Conservation (phyloP, 441 rosid species). For the Populus tomentosa region DNA sequence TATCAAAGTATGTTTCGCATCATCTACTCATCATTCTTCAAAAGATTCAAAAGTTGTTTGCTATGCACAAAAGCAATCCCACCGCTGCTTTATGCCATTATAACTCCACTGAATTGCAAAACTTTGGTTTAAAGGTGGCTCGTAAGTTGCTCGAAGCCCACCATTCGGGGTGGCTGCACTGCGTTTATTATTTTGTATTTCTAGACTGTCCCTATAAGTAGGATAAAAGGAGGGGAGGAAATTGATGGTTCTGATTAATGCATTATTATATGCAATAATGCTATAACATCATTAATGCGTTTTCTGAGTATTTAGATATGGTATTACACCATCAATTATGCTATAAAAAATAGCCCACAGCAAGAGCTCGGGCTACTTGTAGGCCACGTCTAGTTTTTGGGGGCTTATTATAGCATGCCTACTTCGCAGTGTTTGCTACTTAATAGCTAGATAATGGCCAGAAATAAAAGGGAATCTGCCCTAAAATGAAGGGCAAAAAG, state of each 20-base stretch:
- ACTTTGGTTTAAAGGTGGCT: background rate
- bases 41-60: slow-evolving; percentile 40
- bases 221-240: background rate
- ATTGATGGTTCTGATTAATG: background rate
- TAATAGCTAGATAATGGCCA: background rate
- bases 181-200: background rate
- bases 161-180: background rate
- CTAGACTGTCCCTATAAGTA: background rate
- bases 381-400: no score
- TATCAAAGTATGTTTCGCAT: slow-evolving; percentile 28
- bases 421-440: background rate
- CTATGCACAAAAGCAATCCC: background rate
- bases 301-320: background rate
- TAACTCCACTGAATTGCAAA: slow-evolving; percentile 23
- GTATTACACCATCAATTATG: background rate
- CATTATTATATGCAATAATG: background rate
- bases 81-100: slow-evolving; percentile 18
- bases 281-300: no score
- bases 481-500: background rate
- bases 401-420: background rate
- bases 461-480: background rate
- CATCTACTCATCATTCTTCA: slow-evolving; percentile 39
- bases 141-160: background rate
- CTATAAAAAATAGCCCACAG: background rate
- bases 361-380: background rate